Evolutionary conservation across 1,139 yeast species (phyloP), one percentile per base, ranked within the genome.

Genomic region (Nakaseomyces kungkrabaensis): DNA sequence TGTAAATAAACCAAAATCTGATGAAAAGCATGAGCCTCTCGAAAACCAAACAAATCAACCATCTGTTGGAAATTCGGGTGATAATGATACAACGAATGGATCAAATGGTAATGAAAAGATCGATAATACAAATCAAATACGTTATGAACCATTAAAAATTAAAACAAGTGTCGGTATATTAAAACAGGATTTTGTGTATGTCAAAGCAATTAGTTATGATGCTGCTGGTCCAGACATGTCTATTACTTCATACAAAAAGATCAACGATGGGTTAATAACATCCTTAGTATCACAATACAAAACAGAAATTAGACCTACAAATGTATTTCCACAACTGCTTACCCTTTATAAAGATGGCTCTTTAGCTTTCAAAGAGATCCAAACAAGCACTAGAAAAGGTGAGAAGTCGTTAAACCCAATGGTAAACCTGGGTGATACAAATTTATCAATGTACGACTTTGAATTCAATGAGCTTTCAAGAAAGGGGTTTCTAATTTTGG

Each of bases 361-460:
- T 65, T 43, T 68, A 63, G 49, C 65, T 65, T 49, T 70, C 55
- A 37, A 43, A 26, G 49, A 48, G 17, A 33, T 43, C 34, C 51
- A 54, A 27, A 51, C 51, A 5, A 29, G 48, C 7, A 37, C 49
- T 31, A 49, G 61, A 50, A 68, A 65, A 26, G 72, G 80, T 10
- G 77, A 40, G 11, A 29, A 41, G 13, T n/a, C 33, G 6, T 17
- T 41, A 8, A 41, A 48, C 11, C 46, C 37, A 9, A 57, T 65
- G 51, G 60, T 63, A 7, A 59, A 61, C 46, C 55, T 65, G n/a
- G 57, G 75, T 53, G 82, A 69, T 75, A 80, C 57, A 62, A 81
- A 79, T 56, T 79, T 83, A 52, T 85, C 85, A 65, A 79, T 84
- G 82, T 84, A 83, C 62, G 90, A 84, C 65, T 84, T 82, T 64